Conservation (phyloP, 768 basidiomycete genomes). For the Sarcodon aspratus region DNA sequence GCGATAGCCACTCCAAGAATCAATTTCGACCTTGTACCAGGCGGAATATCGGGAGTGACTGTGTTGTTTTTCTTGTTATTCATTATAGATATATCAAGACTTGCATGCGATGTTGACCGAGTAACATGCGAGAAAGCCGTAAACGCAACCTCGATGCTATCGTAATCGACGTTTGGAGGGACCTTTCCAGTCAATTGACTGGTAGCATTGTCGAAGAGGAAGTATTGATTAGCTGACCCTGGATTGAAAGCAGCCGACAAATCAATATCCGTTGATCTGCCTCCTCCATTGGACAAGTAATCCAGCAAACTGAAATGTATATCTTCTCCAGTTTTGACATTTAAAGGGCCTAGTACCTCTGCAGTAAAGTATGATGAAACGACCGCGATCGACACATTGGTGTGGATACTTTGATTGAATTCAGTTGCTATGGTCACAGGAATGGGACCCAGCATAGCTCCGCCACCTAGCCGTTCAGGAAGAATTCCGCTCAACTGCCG, state of each 20-base stretch:
- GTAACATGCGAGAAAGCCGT: conserved; percentile 56
- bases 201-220: conserved; percentile 36
- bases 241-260: conserved; percentile 49
- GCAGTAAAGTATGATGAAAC: conserved; percentile 65
- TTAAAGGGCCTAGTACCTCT: conserved; percentile 43
- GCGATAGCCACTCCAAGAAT: conserved; percentile 49
- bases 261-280: conserved; percentile 30
- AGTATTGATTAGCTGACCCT: conserved; percentile 30
- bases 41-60: conserved; percentile 25
- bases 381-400: conserved; percentile 53
- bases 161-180: conserved; percentile 29
- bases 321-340: conserved; percentile 35
- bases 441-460: conserved; percentile 25
- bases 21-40: conserved; percentile 30
- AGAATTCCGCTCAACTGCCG: conserved; percentile 56
- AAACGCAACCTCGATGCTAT: conserved; percentile 41
- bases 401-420: conserved; percentile 57
- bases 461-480: conserved; percentile 29
- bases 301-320: conserved; percentile 42
- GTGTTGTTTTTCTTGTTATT: conserved; percentile 19
- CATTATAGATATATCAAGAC: conserved; percentile 34
- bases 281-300: conserved; percentile 35
- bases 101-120: conserved; percentile 63
- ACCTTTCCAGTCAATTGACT: conserved; percentile 45
- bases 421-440: conserved; percentile 49